Base-by-base conservation (phyloP, 805 yeast genomes). In the Saccharomycopsis microspora region DNA sequence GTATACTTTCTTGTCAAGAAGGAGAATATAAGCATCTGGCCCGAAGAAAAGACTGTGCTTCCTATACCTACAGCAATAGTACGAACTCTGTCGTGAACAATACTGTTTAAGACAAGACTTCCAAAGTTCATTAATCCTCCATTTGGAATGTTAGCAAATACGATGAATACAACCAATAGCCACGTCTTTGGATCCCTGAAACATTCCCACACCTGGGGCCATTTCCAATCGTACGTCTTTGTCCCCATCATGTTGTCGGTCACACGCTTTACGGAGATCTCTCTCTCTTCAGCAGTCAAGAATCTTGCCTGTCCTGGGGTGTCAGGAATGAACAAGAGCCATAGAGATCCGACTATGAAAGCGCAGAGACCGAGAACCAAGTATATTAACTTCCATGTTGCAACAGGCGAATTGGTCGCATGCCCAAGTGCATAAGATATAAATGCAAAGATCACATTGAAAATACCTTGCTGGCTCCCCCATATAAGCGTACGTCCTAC, bases 281-380 rank as follows among this genome's bases (percentile, higher is more conserved):
- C 54, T 48, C 64, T 70, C 54, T 75, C 78, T 39, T 60, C 64
- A 29, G 64, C 65, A 4, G 60, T 60, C 50, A 63, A 60, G 39
- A 62, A 63, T 64, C 66, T 64, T 3, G 74, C 69, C 28, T 58
- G 50, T 57, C 52, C 39, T 39, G 81, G 81, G 8, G 60, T 54
- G 54, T 72, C 72, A n/a, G 82, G 82, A 31, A 78, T 50, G 50
- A 68, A 69, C 39, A 70, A 45, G 29, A 60, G 49, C 48, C 72
- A 60, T 1, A 68, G 39, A 9, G 70, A 41, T 9, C 78, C 80
- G 27, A 71, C 53, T 4, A 66, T 56, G 10, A 75, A 58, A 1
- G 85, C 76, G 48, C 76, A 63, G 19, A 65, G 57, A 4, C 87
- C 87, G 39, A 72, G 64, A n/a, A 78, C 64, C 39, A 81, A 59